Percentiles rank a stretch among this genome's conserved stretches.
Conservation (phyloP, 2,329 filamentous ascomycete species). For the Incumbomyces lentus region DNA sequence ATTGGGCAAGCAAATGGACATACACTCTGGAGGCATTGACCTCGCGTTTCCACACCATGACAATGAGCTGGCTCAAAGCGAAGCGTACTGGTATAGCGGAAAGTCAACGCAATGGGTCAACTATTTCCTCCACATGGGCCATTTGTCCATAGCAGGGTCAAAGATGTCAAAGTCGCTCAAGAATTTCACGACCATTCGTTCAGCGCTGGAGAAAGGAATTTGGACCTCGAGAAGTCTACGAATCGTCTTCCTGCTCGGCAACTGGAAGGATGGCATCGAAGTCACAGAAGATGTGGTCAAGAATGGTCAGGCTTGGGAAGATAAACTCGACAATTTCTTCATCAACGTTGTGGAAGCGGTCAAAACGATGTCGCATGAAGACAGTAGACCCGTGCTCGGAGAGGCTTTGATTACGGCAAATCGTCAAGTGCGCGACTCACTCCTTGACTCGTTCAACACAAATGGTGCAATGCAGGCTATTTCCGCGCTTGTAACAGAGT, state of each 20-base stretch:
- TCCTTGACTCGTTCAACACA: constrained; percentile 83
- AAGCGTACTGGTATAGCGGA: constrained; percentile 61
- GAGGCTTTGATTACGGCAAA: constrained; percentile 45
- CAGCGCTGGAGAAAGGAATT: constrained; percentile 57
- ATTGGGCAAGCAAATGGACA: constrained; percentile 76
- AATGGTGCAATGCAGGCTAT: constrained; percentile 68
- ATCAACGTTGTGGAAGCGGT: constrained; percentile 26
- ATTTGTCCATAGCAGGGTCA: constrained; percentile 74
- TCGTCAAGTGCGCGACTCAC: constrained; percentile 49
- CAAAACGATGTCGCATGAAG: constrained; percentile 41
- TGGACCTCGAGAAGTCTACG: constrained; percentile 74
- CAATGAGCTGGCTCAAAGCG: constrained; percentile 82
- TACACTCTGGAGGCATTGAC: constrained; percentile 88
- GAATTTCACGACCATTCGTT: constrained; percentile 88
- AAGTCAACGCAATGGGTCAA: constrained; percentile 68
- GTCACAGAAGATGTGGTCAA: constrained; percentile 75
- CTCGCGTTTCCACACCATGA: constrained; percentile 86
- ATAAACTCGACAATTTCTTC: constrained; percentile 62
- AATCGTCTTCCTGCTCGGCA: constrained; percentile 76
- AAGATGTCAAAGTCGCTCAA: constrained; percentile 97
- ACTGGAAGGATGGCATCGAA: constrained; percentile 85
- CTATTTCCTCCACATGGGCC: constrained; percentile 93
- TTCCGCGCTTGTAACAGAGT: constrained; percentile 64
- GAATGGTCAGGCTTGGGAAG: constrained; percentile 68
- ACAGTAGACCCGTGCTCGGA: constrained; percentile 24